Conservation (phyloP, 495 filamentous ascomycete species). For the Entonaema liquescens region DNA sequence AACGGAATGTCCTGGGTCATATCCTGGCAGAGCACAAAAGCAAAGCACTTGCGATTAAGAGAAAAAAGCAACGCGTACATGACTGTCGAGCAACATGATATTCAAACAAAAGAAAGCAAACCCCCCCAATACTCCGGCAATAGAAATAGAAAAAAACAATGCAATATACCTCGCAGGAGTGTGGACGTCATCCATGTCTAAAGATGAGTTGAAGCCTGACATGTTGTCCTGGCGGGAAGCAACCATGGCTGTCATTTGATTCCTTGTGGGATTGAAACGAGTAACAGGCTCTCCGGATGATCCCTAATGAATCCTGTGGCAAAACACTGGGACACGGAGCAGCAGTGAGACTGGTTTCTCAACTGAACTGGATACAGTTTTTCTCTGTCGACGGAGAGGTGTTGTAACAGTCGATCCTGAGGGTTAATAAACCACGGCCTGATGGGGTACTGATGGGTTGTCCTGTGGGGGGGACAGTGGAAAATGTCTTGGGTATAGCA, state of each 20-base stretch:
- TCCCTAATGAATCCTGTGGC: slow-evolving; percentile 45
- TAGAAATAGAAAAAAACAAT: slow-evolving; percentile 46
- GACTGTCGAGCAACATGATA: slow-evolving; percentile 35
- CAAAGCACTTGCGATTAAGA: slow-evolving; percentile 42
- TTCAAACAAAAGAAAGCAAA: slow-evolving; percentile 16
- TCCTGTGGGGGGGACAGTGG: slow-evolving; percentile 41
- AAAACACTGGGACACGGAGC: slow-evolving; percentile 39
- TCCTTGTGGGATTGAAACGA: slow-evolving; percentile 38
- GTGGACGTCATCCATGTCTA: slow-evolving; percentile 62
- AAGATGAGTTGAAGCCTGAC: slow-evolving; percentile 57
- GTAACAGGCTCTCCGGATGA: slow-evolving; percentile 39
- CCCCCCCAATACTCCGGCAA: slow-evolving; percentile 43
- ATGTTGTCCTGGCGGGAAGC: slow-evolving; percentile 55
- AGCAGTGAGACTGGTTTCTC: slow-evolving; percentile 47
- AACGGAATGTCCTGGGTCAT: slow-evolving; percentile 31
- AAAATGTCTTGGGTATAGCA: slow-evolving; percentile 43
- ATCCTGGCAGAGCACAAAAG: slow-evolving; percentile 30
- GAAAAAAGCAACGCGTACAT: slow-evolving; percentile 31
- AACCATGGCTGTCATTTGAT: slow-evolving; percentile 57
- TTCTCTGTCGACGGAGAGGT: slow-evolving; percentile 33
- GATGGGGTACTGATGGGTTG: slow-evolving; percentile 35
- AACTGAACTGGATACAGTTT: slow-evolving; percentile 34
- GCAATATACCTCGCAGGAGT: slow-evolving; percentile 62
- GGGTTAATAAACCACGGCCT: slow-evolving; percentile 41
- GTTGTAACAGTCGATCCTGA: slow-evolving; percentile 31